Base-by-base conservation (phyloP, 1,284 basidiomycete genomes). In the Malassezia nana region DNA sequence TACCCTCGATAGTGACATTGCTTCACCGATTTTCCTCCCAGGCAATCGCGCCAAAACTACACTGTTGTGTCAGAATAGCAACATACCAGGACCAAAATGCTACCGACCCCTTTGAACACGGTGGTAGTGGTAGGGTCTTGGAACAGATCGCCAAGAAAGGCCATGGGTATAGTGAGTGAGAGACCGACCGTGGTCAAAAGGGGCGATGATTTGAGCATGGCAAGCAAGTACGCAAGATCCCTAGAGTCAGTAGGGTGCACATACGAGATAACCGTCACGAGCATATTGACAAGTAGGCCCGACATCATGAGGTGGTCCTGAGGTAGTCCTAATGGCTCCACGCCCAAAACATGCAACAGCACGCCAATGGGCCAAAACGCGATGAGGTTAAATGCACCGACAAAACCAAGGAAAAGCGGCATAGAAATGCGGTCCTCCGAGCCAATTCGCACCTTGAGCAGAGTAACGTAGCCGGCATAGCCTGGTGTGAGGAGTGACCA, bases 181-280 rank as follows among this genome's bases (percentile, higher is more conserved):
- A 98, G 79, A 15, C 94, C 92, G 55, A 98, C 79, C 0, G 92
- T 98, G 12, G 89, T 90, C 20, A 92, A 86, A 61, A 75, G 47
- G 13, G 72, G 92, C 3, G 90, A 92, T 2, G 91, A 95, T 78
- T 94, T 95, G 59, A 98, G 81, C 90, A 96, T 95, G 5, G 92
- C 88, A 55, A 68, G 53, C 28, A 74, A 59, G 47, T 72, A 75
- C 38, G 55, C 56, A 40, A 63, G 48, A 33, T 62, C 55, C 28
- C 53, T 57, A 30, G 22, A 15, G 29, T 22, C 31, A 28, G 16
- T 7, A 5, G 89, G 86, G 50, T 39, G 74, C 20, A 65, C 53
- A 22, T 59, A 56, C 41, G 60, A 60, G 8, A 75, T 71, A 22
- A 77, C 74, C 7, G 76, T 76, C 55, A 77, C 76, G 28, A 50